A percentile compares a stretch with the other conserved stretches of the same genome.
These are phyloP conservation scores for Margaritispora aquatica DNA, from an alignment of 495 filamentous ascomycete genomes.

Conservation along the genomic window DNA sequence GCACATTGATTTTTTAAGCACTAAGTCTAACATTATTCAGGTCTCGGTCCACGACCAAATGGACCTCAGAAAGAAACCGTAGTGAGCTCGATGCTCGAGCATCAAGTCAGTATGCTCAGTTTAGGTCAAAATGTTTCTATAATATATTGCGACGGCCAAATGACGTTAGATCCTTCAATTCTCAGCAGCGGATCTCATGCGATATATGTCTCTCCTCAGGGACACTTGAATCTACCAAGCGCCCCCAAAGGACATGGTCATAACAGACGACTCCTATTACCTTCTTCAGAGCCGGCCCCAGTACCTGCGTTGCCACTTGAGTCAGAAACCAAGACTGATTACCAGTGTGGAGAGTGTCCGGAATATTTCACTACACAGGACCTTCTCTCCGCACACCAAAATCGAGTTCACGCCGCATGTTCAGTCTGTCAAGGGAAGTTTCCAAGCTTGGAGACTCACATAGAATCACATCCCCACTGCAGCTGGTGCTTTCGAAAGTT, in stretches of 20 bases:
- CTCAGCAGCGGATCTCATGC: background rate
- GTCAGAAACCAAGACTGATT: background rate
- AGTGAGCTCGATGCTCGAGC: background rate
- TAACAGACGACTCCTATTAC: too few relatives aligned
- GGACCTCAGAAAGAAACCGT: background rate
- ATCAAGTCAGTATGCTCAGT: background rate
- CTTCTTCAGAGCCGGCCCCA: too few relatives aligned
- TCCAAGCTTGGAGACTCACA: background rate
- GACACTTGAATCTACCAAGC: background rate
- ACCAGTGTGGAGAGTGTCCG: background rate
- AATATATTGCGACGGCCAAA: background rate
- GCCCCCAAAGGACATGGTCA: too few relatives aligned
- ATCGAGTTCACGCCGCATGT: background rate
- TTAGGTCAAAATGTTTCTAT: background rate
- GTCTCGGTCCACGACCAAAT: background rate
- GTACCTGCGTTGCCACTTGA: too few relatives aligned
- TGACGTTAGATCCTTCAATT: background rate
- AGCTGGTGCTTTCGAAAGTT: background rate
- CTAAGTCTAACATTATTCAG: background rate
- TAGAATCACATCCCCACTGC: background rate
- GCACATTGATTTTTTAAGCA: background rate
- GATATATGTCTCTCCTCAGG: background rate
- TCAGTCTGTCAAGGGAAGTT: background rate
- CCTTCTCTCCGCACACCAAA: background rate
- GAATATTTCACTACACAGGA: background rate